Conservation (phyloP, 2,329 filamentous ascomycete species). For the Rutstroemia sp. region DNA sequence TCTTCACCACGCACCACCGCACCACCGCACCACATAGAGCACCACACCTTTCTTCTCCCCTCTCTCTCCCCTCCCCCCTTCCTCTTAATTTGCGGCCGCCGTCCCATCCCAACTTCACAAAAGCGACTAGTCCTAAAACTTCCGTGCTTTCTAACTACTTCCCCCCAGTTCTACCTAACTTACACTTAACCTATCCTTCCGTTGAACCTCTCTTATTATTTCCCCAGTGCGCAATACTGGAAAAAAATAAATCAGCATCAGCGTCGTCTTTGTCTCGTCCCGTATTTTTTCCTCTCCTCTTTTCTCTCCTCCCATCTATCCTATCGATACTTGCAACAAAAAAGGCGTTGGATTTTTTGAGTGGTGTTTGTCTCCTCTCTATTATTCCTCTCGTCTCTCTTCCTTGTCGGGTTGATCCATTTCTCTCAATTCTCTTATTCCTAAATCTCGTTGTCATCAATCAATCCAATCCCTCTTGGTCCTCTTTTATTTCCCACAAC, state of each 20-base stretch:
- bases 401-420: slow-evolving; percentile 14
- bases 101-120: background rate
- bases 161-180: slow-evolving; percentile 4
- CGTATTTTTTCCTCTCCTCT: background rate
- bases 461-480: slow-evolving; percentile 22
- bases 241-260: background rate
- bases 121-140: slow-evolving; percentile 3
- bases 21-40: background rate
- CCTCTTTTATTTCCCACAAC: slow-evolving; percentile 18
- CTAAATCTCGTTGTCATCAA: slow-evolving; percentile 21
- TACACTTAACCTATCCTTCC: background rate
- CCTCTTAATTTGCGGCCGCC: slow-evolving; percentile 2
- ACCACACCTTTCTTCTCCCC: background rate
- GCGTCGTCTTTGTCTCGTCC: background rate
- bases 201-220: too few species aligned
- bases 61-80: background rate
- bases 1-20: background rate
- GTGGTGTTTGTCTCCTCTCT: slow-evolving; percentile 26
- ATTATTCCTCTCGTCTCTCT: slow-evolving; percentile 23
- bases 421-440: slow-evolving; percentile 21
- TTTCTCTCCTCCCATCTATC: background rate
- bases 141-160: slow-evolving; percentile 6
- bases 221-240: too few species aligned
- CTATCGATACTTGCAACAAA: background rate
- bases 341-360: slow-evolving; percentile 23